phyloP scores from a whole-genome alignment of 2,329 filamentous ascomycete species.

The Dactylellina leptospora region DNA sequence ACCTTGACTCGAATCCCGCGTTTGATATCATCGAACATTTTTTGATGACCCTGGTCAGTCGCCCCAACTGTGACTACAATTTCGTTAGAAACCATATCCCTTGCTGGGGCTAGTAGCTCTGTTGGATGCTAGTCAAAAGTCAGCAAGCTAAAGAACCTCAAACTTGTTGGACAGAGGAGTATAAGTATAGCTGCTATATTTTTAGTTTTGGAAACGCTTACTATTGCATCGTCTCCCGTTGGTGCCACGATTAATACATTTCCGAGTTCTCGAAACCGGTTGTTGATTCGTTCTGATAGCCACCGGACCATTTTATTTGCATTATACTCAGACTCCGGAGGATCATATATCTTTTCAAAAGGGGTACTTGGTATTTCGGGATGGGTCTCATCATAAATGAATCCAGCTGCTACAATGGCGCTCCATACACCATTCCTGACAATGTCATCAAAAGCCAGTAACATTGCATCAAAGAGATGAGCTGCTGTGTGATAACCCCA shows the following conservation, averaged over 20 bases:
- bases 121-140: conserved; percentile 5
- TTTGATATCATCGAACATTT: conserved; percentile 7
- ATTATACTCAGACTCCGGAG: background rate
- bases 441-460: conserved; percentile 7
- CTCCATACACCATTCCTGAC: background rate
- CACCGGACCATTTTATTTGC: conserved; percentile 7
- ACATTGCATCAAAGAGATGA: conserved; percentile 22
- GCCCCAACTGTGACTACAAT: background rate
- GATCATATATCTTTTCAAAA: conserved; percentile 12
- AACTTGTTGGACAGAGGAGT: too few species aligned
- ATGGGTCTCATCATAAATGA: conserved; percentile 18
- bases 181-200: too few species aligned
- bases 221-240: conserved; percentile 2
- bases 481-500: conserved; percentile 17
- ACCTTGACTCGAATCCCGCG: background rate
- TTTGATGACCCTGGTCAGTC: background rate
- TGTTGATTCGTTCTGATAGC: background rate
- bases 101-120: conserved; percentile 11
- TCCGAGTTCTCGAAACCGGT: background rate
- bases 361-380: background rate
- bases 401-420: conserved; percentile 1
- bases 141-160: background rate
- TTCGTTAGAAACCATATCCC: background rate
- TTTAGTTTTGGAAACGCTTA: too few species aligned
- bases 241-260: background rate